Base-by-base conservation (phyloP, 2,329 filamentous ascomycete genomes). In the Harringtonia lauricola region DNA sequence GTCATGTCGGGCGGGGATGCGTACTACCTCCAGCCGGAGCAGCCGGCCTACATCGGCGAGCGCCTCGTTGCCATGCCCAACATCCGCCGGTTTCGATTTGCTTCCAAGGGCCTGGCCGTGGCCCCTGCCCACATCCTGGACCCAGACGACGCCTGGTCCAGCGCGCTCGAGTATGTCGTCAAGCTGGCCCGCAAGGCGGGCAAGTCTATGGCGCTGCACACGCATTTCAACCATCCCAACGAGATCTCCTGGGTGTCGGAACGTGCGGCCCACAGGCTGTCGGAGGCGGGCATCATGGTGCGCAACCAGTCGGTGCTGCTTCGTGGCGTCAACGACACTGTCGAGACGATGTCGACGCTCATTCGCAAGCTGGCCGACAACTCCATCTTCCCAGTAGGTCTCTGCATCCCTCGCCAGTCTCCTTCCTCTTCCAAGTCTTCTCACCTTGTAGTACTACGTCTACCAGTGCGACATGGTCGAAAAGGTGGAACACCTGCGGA, bases 391-490 rank as follows among this genome's bases (percentile, higher is more conserved):
- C 77, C 77, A 7, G 72, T 76, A 55, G 51, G 70, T 18, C 17
- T 22, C 0, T 19, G 3, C 18, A 19, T 37, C 21, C 21, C 21
- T 36, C 17, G 13, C 30, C 30, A 15, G 8, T 4, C 21, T 24
- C 14, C 36, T 19, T 15, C 12, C 15, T 14, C 18, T 30, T 31
- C 33, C n/a, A n/a, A n/a, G n/a, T 26, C 22, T 28, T 15, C 7
- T 9, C 3, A 8, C 19, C 39, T 18, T 6, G 13, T 21, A 76
- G 70, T 81, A 81, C 56, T 82, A 82, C 52, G 70, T 82, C 41
- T 82, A 81, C 56, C 76, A 80, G 53, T 73, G 72, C 38, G 78
- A 82, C 55, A 75, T 81, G 69, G 74, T 80, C 9, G 58, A 64
- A 24, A 72, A 69, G 36, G 65, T 76, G 3, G 78, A 82, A 59